Base-by-base conservation (phyloP, 371 early-diverging fungal genomes). In the Actinomortierella wolfii region DNA sequence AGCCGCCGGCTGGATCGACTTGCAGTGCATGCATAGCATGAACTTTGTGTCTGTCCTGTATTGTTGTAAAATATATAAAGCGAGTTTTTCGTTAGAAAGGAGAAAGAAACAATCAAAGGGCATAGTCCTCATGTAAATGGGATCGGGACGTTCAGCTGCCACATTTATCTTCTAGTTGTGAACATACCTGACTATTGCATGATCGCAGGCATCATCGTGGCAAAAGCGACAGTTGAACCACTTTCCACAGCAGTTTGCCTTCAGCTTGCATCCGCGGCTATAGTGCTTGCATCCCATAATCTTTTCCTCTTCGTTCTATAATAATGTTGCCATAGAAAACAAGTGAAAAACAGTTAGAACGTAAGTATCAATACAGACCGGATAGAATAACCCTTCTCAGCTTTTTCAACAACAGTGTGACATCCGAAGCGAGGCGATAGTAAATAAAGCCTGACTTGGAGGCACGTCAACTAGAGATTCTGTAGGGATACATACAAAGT, bases 151-250 rank as follows among this genome's bases (percentile, higher is more conserved):
- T 6, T 17, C n/a, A 8, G 1, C 1, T 44, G 39, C 15, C 20
- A 11, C 17, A 26, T 7, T 21, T 15, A 15, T 50, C 18, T 41
- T 44, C 26, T 20, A n/a, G n/a, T 3, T 34, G 34, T 39, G 9
- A 25, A 44, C 56, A 49, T 84, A 92, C 94, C 97, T 69, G 46
- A 93, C 86, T 65, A 98, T 92, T 20, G 81, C 76, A 82, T 99
- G 99, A 62, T 89, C 89, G 49, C 86, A 84, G 0, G 67, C 85
- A 44, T 95, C 94, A 70, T 99, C 95, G 73, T 99, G 99, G 76
- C 99, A 99, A 66, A 97, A 92, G 49, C 98, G 87, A 77, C 99
- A 99, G 21, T 94, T 78, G 59, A 85, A 90, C 87, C 94, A 94
- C 55, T 82, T 82, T 46, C 86, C 87, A 77, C 99, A 99, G 68